A percentile compares a stretch with the other conserved stretches of the same genome.
These are phyloP conservation scores for Luzula sylvatica DNA, from an alignment of 176 grass and related monocot species.

Conservation along the genomic window DNA sequence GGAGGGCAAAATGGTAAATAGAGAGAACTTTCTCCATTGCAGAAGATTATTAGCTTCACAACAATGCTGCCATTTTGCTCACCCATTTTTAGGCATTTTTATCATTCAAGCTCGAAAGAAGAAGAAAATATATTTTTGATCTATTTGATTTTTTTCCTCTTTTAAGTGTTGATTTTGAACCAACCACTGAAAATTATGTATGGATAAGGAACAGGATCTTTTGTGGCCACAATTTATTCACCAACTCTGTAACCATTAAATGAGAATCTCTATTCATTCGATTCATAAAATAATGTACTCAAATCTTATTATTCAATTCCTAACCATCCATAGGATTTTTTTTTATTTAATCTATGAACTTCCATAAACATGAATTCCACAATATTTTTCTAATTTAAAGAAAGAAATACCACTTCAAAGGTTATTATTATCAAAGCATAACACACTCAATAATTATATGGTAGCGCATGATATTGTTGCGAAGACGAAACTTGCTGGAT, in stretches of 20 bases:
- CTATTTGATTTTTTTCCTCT: too few species aligned
- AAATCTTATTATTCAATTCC: too few species aligned
- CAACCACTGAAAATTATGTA: neutral
- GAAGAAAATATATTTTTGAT: too few species aligned
- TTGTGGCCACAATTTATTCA: neutral
- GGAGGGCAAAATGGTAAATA: conserved; percentile 26
- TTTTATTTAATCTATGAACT: conserved; percentile 5
- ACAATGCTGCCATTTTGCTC: neutral
- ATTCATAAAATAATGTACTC: too few species aligned
- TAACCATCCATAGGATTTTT: too few species aligned
- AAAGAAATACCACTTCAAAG: conserved; percentile 5
- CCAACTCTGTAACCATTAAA: neutral
- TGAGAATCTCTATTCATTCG: too few species aligned
- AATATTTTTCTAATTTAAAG: conserved; percentile 3
- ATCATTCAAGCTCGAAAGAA: neutral
- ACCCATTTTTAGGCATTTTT: neutral
- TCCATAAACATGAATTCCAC: neutral
- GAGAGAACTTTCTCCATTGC: conserved; percentile 64
- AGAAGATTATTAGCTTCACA: neutral
- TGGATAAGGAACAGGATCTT: conserved; percentile 18
- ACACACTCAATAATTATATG: conserved; percentile 19
- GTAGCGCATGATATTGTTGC: conserved; percentile 22
- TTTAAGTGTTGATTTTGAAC: neutral
- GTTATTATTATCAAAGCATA: too few species aligned
- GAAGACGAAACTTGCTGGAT: conserved; percentile 33